A percentile compares a stretch with the other conserved stretches of the same genome.
phyloP scores from a whole-genome alignment of 192 early-diverging fungal genomes.

The Podila epicladia region DNA sequence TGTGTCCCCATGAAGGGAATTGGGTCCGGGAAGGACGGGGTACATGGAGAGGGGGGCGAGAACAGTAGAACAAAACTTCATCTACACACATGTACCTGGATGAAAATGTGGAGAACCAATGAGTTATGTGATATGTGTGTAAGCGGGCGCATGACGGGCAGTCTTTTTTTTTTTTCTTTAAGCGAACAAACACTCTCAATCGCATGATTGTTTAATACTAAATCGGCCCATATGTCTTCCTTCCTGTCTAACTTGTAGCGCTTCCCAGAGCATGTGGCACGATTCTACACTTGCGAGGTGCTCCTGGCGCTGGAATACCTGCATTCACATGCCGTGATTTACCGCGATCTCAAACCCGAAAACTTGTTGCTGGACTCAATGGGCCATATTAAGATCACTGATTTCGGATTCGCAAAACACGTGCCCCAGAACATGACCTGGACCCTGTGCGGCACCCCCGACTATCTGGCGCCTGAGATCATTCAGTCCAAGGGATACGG shows the following conservation, averaged over 20 bases:
- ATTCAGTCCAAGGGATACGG: slow-evolving; percentile 95
- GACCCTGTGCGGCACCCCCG: slow-evolving; percentile 87
- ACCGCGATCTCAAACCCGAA: slow-evolving; percentile 93
- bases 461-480: slow-evolving; percentile 89
- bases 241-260: slow-evolving; percentile 49
- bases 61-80: no score
- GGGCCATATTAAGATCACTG: slow-evolving; percentile 89
- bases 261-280: slow-evolving; percentile 88
- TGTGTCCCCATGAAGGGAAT: no score
- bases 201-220: not conserved
- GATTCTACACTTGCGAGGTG: slow-evolving; percentile 92
- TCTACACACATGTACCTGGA: no score
- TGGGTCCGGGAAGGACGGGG: no score
- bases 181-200: not conserved
- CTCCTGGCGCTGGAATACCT: slow-evolving; percentile 90
- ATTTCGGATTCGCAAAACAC: slow-evolving; percentile 90
- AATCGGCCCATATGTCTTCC: not conserved
- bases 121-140: no score
- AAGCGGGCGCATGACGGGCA: not conserved
- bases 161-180: slow-evolving; percentile 6
- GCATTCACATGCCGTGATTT: slow-evolving; percentile 87
- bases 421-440: slow-evolving; percentile 81
- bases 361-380: slow-evolving; percentile 78
- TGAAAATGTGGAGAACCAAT: no score
- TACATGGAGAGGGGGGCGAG: no score